These are phyloP conservation scores for Aspergillus transmontanensis DNA, from an alignment of 2,329 filamentous ascomycete genomes.

Conservation along the genomic window DNA sequence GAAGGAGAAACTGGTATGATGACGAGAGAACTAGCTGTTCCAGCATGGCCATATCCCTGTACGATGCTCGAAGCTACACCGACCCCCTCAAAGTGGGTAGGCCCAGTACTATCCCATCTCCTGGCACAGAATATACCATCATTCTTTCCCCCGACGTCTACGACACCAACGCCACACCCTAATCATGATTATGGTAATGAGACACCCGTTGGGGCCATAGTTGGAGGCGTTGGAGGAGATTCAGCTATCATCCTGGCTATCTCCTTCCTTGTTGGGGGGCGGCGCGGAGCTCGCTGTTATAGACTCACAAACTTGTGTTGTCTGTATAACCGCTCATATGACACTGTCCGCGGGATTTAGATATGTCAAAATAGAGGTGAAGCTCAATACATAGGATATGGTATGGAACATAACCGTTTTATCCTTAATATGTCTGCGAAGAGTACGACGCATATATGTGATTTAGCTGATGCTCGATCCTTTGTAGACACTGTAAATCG, in stretches of 20 bases:
- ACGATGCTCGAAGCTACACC: not conserved
- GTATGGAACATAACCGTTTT: not conserved
- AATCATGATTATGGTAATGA: too few species aligned
- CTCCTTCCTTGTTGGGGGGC: too few species aligned
- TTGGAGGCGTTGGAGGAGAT: too few species aligned
- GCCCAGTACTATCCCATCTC: too few species aligned
- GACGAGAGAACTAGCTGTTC: not conserved
- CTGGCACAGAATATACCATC: too few species aligned
- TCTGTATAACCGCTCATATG: not conserved
- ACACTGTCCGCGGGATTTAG: not conserved
- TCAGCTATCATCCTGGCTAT: too few species aligned
- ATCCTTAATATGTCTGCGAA: not conserved
- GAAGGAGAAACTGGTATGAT: not conserved
- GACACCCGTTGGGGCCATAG: too few species aligned
- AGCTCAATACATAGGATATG: not conserved
- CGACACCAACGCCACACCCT: too few species aligned
- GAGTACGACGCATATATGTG: not conserved
- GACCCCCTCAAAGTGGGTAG: not conserved
- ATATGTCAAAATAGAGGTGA: too few species aligned
- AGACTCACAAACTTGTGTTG: not conserved
- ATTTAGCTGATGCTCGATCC: not conserved
- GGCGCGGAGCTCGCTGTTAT: not conserved
- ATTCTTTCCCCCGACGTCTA: too few species aligned
- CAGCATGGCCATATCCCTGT: not conserved
- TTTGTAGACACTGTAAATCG: too few species aligned